Evolutionary conservation across 2,329 filamentous ascomycete species (phyloP).

Genomic region (Furcasterigmium furcatum): DNA sequence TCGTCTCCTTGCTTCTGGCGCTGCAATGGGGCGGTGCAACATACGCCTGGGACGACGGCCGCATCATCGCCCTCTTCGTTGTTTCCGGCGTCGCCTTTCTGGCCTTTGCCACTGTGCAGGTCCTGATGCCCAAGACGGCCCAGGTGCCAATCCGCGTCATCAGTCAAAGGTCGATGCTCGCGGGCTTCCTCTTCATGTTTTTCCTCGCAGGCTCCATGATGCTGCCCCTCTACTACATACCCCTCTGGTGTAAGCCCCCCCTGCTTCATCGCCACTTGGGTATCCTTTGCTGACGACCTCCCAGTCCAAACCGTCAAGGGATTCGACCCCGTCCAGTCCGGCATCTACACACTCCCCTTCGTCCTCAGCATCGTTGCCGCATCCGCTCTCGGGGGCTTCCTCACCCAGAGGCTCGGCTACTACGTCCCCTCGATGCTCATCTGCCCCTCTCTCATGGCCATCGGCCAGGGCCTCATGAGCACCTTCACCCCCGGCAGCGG

Average conservation of each 20-base stretch:
- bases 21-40: conserved; percentile 60
- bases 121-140: conserved; percentile 50
- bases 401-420: conserved; percentile 54
- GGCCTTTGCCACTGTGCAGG: conserved; percentile 48
- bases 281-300: conserved; percentile 8
- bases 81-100: conserved; percentile 43
- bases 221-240: conserved; percentile 50
- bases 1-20: conserved; percentile 58
- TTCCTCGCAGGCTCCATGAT: conserved; percentile 49
- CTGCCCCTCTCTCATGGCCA: conserved; percentile 43
- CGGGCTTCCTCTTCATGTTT: conserved; percentile 41
- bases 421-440: conserved; percentile 56
- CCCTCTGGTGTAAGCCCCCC: conserved; percentile 48
- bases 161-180: conserved; percentile 50
- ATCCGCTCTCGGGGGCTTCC: conserved; percentile 42
- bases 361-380: conserved; percentile 52
- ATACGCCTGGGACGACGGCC: conserved; percentile 49
- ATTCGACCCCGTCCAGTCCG: conserved; percentile 49
- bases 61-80: conserved; percentile 50
- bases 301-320: conserved; percentile 54
- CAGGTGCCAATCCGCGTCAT: conserved; percentile 55
- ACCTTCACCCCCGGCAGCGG: conserved; percentile 46
- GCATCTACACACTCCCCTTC: conserved; percentile 54
- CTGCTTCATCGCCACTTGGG: not conserved
- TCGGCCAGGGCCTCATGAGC: conserved; percentile 55